A percentile compares a stretch with the other conserved stretches of the same genome.
Conservation (phyloP, 441 rosid genomes). For the Gossypium lobatum region DNA sequence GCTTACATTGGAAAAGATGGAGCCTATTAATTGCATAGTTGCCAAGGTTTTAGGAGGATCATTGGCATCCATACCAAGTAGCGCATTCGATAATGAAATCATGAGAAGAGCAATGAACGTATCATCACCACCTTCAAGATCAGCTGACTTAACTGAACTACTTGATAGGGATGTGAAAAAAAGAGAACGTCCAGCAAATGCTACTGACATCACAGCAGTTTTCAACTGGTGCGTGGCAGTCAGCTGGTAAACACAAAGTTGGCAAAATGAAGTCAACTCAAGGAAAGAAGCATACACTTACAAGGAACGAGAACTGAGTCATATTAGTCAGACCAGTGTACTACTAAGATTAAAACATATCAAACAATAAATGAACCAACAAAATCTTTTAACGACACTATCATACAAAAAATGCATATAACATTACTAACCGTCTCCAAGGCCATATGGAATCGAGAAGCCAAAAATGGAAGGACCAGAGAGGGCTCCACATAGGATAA, state of each 20-base stretch:
- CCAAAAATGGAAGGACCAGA: constrained; percentile 92
- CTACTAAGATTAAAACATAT: neutral
- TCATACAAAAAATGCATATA: constrained; percentile 14
- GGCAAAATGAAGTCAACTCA: constrained; percentile 27
- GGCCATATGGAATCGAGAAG: constrained; percentile 90
- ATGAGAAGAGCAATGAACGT: constrained; percentile 59
- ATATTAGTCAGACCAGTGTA: neutral
- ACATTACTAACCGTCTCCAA: constrained; percentile 94
- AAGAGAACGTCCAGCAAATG: constrained; percentile 92
- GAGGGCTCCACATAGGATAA: constrained; percentile 95
- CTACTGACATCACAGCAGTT: constrained; percentile 95
- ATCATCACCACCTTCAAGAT: constrained; percentile 46
- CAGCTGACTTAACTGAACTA: constrained; percentile 42
- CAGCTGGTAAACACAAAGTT: constrained; percentile 74
- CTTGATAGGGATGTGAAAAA: constrained; percentile 67
- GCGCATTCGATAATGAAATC: constrained; percentile 87
- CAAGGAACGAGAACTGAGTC: neutral
- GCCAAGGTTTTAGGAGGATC: constrained; percentile 99
- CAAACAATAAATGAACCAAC: neutral
- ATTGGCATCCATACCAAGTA: constrained; percentile 99
- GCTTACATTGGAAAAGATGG: constrained; percentile 98
- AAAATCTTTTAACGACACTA: constrained; percentile 11
- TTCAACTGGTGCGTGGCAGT: constrained; percentile 99
- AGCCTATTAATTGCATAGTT: constrained; percentile 96
- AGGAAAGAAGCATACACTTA: constrained; percentile 23